Percentiles rank a stretch among this genome's conserved stretches.
Evolutionary conservation across 2,329 filamentous ascomycete genomes (phyloP).

Genomic region (Phyllachora maydis): DNA sequence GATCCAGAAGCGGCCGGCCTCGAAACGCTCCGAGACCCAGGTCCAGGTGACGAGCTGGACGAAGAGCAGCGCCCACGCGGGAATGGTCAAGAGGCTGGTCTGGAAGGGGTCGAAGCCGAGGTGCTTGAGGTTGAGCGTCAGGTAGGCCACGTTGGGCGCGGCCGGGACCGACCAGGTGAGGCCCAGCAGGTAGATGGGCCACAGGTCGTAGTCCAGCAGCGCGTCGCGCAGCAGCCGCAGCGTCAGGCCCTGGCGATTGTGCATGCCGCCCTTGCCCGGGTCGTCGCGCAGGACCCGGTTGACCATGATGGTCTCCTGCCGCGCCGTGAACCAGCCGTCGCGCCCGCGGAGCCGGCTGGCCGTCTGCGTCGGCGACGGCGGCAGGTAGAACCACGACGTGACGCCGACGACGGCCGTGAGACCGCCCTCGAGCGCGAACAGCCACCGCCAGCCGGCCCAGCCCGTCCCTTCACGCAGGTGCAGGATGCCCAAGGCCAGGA

Average conservation of each 20-base stretch:
- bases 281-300: slow-evolving; percentile 36
- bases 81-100: slow-evolving; percentile 34
- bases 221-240: slow-evolving; percentile 22
- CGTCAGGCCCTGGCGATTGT: slow-evolving; percentile 31
- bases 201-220: slow-evolving; percentile 31
- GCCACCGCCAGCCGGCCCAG: slow-evolving; percentile 18
- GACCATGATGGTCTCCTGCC: slow-evolving; percentile 36
- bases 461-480: slow-evolving; percentile 12
- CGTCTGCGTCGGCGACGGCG: slow-evolving; percentile 21
- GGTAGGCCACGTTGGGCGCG: slow-evolving; percentile 20
- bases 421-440: slow-evolving; percentile 31
- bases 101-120: slow-evolving; percentile 30
- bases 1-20: slow-evolving; percentile 20
- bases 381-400: slow-evolving; percentile 28
- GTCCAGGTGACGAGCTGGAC: slow-evolving; percentile 23
- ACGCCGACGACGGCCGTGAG: slow-evolving; percentile 28
- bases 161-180: slow-evolving; percentile 23
- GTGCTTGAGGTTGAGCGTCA: slow-evolving; percentile 27
- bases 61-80: slow-evolving; percentile 21
- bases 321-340: slow-evolving; percentile 32
- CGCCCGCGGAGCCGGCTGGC: slow-evolving; percentile 23
- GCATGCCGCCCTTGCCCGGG: slow-evolving; percentile 31
- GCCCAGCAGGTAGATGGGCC: slow-evolving; percentile 29
- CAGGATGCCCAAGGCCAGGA: slow-evolving; percentile 13
- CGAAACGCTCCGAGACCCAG: slow-evolving; percentile 21